These are phyloP conservation scores for Penicillium aurantiogriseum DNA, from an alignment of 2,329 filamentous ascomycete species.

Conservation along the genomic window DNA sequence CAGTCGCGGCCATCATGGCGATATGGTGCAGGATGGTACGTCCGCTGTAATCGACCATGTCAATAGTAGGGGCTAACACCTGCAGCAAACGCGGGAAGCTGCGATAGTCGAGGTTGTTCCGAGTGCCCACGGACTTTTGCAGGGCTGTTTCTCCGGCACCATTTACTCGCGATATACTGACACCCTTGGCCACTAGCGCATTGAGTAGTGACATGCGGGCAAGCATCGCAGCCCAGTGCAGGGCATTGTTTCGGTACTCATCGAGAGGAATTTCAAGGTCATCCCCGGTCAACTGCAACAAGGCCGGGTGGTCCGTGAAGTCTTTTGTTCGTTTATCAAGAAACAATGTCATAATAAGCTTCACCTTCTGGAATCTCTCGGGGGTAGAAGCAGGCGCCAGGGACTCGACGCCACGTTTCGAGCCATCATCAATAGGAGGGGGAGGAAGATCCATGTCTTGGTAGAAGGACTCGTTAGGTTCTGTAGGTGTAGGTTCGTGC, in stretches of 20 bases:
- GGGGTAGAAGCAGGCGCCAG: constrained; percentile 56
- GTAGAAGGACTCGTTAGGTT: constrained; percentile 49
- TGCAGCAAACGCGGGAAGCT: constrained; percentile 90
- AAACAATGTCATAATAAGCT: constrained; percentile 78
- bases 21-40: constrained; percentile 95
- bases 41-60: constrained; percentile 83
- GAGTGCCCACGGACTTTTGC: constrained; percentile 88
- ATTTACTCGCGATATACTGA: constrained; percentile 85
- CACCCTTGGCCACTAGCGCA: constrained; percentile 77
- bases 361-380: constrained; percentile 75
- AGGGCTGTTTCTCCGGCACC: constrained; percentile 85
- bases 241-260: constrained; percentile 75
- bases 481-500: constrained; percentile 45
- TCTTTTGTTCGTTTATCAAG: constrained; percentile 71
- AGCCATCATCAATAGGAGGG: constrained; percentile 30
- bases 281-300: constrained; percentile 70
- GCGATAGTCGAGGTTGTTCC: constrained; percentile 87
- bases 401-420: constrained; percentile 39
- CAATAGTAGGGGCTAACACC: constrained; percentile 82
- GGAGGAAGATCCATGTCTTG: constrained; percentile 39
- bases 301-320: constrained; percentile 70
- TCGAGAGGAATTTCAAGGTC: constrained; percentile 95
- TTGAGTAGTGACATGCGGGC: constrained; percentile 80
- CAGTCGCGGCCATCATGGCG: constrained; percentile 91
- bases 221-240: constrained; percentile 95